Conservation (phyloP, 441 rosid genomes). For the Mallotus repandus region DNA sequence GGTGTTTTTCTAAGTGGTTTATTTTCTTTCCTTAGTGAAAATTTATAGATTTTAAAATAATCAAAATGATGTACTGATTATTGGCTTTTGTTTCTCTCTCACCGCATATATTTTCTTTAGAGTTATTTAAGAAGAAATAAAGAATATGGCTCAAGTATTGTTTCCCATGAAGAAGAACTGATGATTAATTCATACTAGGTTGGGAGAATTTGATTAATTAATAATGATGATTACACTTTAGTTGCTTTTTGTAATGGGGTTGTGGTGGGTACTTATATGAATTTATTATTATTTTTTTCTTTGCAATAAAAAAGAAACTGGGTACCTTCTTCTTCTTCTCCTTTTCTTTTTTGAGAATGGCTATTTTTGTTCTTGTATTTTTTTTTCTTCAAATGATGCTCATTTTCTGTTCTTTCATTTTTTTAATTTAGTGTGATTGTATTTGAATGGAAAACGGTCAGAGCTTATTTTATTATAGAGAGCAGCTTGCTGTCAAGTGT, state of each 20-base stretch:
- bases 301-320: background rate
- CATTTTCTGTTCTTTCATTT: background rate
- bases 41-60: slow-evolving; percentile 11
- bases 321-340: background rate
- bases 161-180: no score
- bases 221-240: slow-evolving; percentile 75
- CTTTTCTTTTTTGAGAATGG: background rate
- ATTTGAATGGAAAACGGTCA: background rate
- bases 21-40: background rate
- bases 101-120: slow-evolving; percentile 27
- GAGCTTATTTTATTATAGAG: background rate
- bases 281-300: background rate
- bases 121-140: slow-evolving; percentile 26
- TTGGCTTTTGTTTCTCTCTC: slow-evolving; percentile 20
- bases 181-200: no score
- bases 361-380: background rate
- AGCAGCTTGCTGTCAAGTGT: background rate
- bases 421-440: background rate
- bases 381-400: background rate
- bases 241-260: slow-evolving; percentile 61
- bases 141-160: background rate
- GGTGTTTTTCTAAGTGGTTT: background rate
- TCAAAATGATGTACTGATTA: slow-evolving; percentile 26
- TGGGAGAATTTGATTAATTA: no score
- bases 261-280: slow-evolving; percentile 44